These are phyloP conservation scores for Hypoxylon fragiforme DNA, from an alignment of 495 filamentous ascomycete species.

Conservation along the genomic window DNA sequence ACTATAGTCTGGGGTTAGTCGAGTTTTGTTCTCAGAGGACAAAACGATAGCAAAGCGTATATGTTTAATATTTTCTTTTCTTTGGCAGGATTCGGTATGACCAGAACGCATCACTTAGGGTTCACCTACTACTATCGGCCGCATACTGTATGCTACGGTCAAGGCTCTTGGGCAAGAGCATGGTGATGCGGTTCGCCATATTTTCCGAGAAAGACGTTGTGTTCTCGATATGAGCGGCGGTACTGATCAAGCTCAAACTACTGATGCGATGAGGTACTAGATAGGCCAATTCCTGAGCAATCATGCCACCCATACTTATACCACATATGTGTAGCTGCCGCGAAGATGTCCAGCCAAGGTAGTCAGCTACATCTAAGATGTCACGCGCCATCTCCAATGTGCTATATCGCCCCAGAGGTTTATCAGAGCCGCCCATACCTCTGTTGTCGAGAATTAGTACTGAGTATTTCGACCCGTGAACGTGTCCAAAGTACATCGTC, in stretches of 20 bases:
- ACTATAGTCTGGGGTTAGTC: slow-evolving; percentile 40
- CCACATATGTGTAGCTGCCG: slow-evolving; percentile 68
- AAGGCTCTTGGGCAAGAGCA: slow-evolving; percentile 70
- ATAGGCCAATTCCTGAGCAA: slow-evolving; percentile 75
- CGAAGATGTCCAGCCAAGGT: slow-evolving; percentile 66
- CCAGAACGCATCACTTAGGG: neutral
- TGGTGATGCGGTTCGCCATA: slow-evolving; percentile 65
- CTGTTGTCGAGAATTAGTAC: slow-evolving; percentile 77
- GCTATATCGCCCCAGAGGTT: slow-evolving; percentile 70
- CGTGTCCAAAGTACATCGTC: slow-evolving; percentile 74
- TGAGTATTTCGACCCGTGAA: slow-evolving; percentile 65
- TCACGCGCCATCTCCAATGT: slow-evolving; percentile 78
- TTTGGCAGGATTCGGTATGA: too few species aligned
- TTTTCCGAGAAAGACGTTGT: slow-evolving; percentile 60
- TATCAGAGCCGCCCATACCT: slow-evolving; percentile 77
- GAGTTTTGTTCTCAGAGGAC: neutral
- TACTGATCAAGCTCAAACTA: slow-evolving; percentile 70
- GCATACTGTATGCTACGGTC: slow-evolving; percentile 45
- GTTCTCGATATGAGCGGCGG: slow-evolving; percentile 71
- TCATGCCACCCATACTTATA: slow-evolving; percentile 80
- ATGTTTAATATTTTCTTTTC: too few species aligned
- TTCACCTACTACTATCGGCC: slow-evolving; percentile 6
- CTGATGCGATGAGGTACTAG: slow-evolving; percentile 64
- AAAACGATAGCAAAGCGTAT: too few species aligned
- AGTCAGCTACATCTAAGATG: slow-evolving; percentile 66